phyloP scores from a whole-genome alignment of 345 rosid genomes.

The Syzygium grande region DNA sequence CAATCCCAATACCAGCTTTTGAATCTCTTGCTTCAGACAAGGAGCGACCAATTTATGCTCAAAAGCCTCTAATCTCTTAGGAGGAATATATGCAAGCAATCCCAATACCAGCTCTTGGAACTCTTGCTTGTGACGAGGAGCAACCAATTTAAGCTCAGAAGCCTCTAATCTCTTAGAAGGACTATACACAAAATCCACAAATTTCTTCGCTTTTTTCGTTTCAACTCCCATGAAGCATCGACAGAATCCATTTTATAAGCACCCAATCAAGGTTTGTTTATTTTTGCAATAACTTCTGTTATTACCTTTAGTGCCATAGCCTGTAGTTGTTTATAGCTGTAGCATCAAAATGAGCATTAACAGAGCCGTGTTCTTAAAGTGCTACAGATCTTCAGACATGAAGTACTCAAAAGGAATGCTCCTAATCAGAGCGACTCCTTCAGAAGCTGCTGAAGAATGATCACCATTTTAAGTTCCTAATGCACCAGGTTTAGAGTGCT shows the following conservation, averaged over 20 bases:
- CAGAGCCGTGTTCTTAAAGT: not conserved
- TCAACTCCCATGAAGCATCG: not conserved
- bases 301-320: not conserved
- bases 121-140: not conserved
- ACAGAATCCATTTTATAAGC: not conserved
- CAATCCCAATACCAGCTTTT: not conserved
- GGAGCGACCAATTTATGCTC: not conserved
- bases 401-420: not conserved
- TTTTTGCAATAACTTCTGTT: not conserved
- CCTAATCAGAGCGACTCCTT: not conserved
- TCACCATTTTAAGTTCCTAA: not conserved
- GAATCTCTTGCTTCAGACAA: not conserved
- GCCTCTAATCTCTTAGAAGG: not conserved
- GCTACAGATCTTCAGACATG: not conserved
- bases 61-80: not conserved
- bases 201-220: not conserved
- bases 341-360: not conserved
- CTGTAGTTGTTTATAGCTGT: not conserved
- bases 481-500: not conserved
- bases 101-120: not conserved
- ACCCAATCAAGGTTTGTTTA: not conserved
- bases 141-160: not conserved
- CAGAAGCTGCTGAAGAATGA: not conserved
- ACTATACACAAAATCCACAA: not conserved
- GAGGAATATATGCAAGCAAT: not conserved